A percentile compares a stretch with the other conserved stretches of the same genome.
Evolutionary conservation across 2,329 filamentous ascomycete species (phyloP).

Genomic region (Stagonosporopsis chrysanthemi): DNA sequence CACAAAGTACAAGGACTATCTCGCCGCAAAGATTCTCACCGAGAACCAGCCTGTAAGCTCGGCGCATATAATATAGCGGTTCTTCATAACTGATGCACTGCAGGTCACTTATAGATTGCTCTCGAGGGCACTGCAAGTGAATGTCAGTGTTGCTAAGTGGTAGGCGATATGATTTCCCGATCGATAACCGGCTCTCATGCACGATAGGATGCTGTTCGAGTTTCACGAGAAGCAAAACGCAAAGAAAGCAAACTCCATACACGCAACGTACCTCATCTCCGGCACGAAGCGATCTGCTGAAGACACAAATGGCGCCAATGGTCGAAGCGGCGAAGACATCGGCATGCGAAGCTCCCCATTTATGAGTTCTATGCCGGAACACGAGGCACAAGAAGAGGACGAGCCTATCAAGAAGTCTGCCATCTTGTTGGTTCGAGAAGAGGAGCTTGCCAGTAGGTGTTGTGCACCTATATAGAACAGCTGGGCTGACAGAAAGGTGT

Average conservation of each 20-base stretch:
- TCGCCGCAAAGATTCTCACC: slow-evolving; percentile 77
- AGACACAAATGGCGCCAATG: slow-evolving; percentile 49
- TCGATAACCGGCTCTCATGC: slow-evolving; percentile 23
- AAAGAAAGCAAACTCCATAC: slow-evolving; percentile 75
- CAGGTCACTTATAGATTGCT: slow-evolving; percentile 88
- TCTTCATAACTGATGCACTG: background rate
- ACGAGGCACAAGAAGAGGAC: slow-evolving; percentile 40
- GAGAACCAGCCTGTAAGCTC: slow-evolving; percentile 73
- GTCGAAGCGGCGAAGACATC: slow-evolving; percentile 68
- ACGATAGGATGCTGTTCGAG: slow-evolving; percentile 79
- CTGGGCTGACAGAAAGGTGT: slow-evolving; percentile 23
- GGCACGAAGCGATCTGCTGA: slow-evolving; percentile 64
- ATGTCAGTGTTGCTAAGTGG: slow-evolving; percentile 90
- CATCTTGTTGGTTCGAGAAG: slow-evolving; percentile 74
- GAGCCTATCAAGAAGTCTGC: slow-evolving; percentile 61
- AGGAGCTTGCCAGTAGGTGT: slow-evolving; percentile 70
- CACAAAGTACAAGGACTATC: slow-evolving; percentile 71
- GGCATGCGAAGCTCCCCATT: slow-evolving; percentile 71
- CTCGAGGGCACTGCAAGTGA: slow-evolving; percentile 81
- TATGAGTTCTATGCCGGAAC: slow-evolving; percentile 70
- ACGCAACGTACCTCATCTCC: slow-evolving; percentile 90
- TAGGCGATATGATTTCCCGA: slow-evolving; percentile 52
- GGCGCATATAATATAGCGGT: background rate
- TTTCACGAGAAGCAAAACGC: slow-evolving; percentile 81
- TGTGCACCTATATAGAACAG: background rate